phyloP scores from a whole-genome alignment of 208 protist genomes.

The Trypanosomatidae sp. region DNA sequence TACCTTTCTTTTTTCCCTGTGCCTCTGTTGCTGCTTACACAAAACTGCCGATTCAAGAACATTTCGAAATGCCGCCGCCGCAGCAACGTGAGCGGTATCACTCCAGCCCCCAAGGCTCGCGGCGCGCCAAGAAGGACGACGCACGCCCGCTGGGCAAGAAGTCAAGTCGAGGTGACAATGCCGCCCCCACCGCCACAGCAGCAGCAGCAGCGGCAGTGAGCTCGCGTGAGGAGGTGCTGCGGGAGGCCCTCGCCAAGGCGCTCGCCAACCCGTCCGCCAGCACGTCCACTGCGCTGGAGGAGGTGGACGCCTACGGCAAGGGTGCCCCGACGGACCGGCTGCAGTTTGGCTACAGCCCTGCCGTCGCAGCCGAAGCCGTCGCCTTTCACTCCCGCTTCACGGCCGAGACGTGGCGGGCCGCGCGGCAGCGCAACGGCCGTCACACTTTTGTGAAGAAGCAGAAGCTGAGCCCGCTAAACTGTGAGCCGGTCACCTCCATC shows the following conservation, averaged over 20 bases:
- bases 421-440: slow-evolving; percentile 28
- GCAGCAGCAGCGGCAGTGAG: slow-evolving; percentile 5
- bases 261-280: slow-evolving; percentile 35
- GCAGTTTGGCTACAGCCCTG: slow-evolving; percentile 85
- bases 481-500: slow-evolving; percentile 69
- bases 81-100: too few relatives aligned
- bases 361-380: slow-evolving; percentile 72
- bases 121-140: too few relatives aligned
- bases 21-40: too few relatives aligned
- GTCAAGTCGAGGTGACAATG: slow-evolving; percentile 6
- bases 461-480: slow-evolving; percentile 45
- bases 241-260: too few relatives aligned
- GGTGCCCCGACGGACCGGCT: slow-evolving; percentile 76
- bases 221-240: slow-evolving; percentile 35
- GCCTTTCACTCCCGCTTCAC: slow-evolving; percentile 65
- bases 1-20: too few relatives aligned
- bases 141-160: background rate
- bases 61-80: too few relatives aligned
- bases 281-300: background rate
- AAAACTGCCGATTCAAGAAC: too few relatives aligned
- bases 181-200: slow-evolving; percentile 16
- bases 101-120: too few relatives aligned
- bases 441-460: slow-evolving; percentile 53
- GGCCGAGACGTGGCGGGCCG: slow-evolving; percentile 43
- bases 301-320: slow-evolving; percentile 73